Evolutionary conservation across 306 rosid genomes (phyloP).

Genomic region (Medicago lupulina): DNA sequence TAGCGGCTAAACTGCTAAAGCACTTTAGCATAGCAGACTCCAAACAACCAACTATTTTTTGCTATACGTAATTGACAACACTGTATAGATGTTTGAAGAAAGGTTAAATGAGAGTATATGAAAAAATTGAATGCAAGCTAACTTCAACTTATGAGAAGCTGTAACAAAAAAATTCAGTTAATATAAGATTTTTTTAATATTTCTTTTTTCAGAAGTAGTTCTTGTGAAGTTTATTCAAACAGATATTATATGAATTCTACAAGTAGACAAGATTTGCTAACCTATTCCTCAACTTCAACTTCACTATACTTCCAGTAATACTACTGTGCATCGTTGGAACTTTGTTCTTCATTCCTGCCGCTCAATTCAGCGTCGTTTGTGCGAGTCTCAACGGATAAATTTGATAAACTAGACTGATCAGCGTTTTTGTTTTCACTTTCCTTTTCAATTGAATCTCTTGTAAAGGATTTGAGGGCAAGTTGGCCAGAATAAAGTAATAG

Average conservation of each 20-base stretch:
- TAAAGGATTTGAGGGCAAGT: constrained; percentile 69
- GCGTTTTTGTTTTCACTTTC: constrained; percentile 53
- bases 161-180: not conserved
- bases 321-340: constrained; percentile 55
- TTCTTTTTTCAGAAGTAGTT: not conserved
- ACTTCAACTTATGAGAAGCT: not conserved
- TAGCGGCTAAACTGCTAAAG: not conserved
- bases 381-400: constrained; percentile 51
- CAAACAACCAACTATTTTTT: not conserved
- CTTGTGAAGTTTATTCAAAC: constrained; percentile 5
- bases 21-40: not conserved
- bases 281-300: constrained; percentile 41
- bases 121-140: not conserved
- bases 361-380: constrained; percentile 51
- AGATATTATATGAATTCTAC: constrained; percentile 36
- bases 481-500: constrained; percentile 86
- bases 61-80: not conserved
- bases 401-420: constrained; percentile 52
- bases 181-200: not conserved
- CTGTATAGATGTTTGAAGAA: not conserved
- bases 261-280: constrained; percentile 36
- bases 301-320: constrained; percentile 40
- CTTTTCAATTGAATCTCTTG: constrained; percentile 54
- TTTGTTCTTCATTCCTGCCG: constrained; percentile 58
- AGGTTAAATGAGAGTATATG: not conserved